phyloP scores from a whole-genome alignment of 306 rosid genomes.

The Glycyrrhiza uralensis region DNA sequence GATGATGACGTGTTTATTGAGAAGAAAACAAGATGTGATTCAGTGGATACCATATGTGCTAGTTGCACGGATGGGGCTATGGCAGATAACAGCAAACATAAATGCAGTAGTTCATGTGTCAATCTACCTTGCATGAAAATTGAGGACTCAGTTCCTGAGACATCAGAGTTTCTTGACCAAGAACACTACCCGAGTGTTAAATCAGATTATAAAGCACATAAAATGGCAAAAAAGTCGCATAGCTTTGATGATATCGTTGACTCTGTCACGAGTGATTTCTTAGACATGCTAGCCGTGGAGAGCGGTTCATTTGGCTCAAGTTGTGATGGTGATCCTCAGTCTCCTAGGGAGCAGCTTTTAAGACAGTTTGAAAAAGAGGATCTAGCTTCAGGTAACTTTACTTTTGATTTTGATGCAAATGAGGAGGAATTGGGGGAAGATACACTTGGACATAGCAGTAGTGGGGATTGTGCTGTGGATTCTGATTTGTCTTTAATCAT shows the following conservation, averaged over 20 bases:
- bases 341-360: slow-evolving; percentile 76
- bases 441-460: background rate
- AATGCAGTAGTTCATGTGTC: slow-evolving; percentile 24
- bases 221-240: slow-evolving; percentile 36
- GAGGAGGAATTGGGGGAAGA: slow-evolving; percentile 40
- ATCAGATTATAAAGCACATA: slow-evolving; percentile 36
- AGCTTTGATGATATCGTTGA: slow-evolving; percentile 58
- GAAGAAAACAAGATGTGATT: slow-evolving; percentile 22
- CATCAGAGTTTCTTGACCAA: slow-evolving; percentile 25
- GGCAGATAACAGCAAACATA: slow-evolving; percentile 26
- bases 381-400: slow-evolving; percentile 38
- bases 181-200: slow-evolving; percentile 25
- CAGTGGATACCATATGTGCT: slow-evolving; percentile 11
- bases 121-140: slow-evolving; percentile 30
- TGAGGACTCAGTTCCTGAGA: slow-evolving; percentile 28
- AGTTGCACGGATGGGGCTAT: slow-evolving; percentile 23
- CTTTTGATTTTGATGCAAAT: slow-evolving; percentile 37
- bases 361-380: slow-evolving; percentile 70
- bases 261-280: slow-evolving; percentile 67
- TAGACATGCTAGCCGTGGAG: slow-evolving; percentile 50
- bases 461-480: slow-evolving; percentile 25
- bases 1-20: slow-evolving; percentile 38
- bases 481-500: slow-evolving; percentile 54
- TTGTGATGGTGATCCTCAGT: slow-evolving; percentile 47
- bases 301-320: slow-evolving; percentile 38